phyloP scores from a whole-genome alignment of 2,329 filamentous ascomycete species.

The Pseudocercospora fuligena region DNA sequence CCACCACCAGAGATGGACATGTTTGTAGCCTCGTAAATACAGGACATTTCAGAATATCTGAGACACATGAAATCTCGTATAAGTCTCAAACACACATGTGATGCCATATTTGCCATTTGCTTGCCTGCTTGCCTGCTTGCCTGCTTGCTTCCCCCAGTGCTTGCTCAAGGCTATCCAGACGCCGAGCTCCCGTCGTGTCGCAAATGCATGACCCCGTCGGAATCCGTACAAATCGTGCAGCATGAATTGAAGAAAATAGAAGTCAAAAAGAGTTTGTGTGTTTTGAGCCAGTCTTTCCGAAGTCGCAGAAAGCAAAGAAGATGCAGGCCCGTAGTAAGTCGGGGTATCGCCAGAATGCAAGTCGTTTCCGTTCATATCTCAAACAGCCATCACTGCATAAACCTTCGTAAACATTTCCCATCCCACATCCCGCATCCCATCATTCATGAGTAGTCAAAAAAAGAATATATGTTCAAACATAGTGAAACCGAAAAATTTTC shows the following conservation, averaged over 20 bases:
- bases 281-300: constrained; percentile 17
- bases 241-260: not conserved
- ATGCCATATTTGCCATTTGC: not conserved
- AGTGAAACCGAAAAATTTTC: constrained; percentile 18
- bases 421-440: not conserved
- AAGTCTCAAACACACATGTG: not conserved
- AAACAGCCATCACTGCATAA: constrained; percentile 22
- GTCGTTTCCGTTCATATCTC: constrained; percentile 11
- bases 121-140: not conserved
- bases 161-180: constrained; percentile 22
- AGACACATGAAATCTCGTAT: constrained; percentile 4
- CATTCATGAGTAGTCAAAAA: constrained; percentile 8
- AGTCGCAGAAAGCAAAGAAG: constrained; percentile 10
- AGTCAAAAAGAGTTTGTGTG: constrained; percentile 8
- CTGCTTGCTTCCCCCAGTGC: constrained; percentile 16
- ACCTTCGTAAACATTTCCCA: constrained; percentile 12
- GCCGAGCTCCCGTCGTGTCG: constrained; percentile 14
- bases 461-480: constrained; percentile 13
- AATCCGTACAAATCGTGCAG: constrained; percentile 1
- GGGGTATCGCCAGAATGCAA: constrained; percentile 32
- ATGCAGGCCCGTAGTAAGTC: constrained; percentile 11
- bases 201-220: not conserved
- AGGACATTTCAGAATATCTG: not conserved
- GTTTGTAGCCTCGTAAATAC: constrained; percentile 14
- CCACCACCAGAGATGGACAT: not conserved